Evolutionary conservation across 208 protist genomes (phyloP), one percentile per base, ranked within the genome.

Genomic region (Leishmania amazonensis): DNA sequence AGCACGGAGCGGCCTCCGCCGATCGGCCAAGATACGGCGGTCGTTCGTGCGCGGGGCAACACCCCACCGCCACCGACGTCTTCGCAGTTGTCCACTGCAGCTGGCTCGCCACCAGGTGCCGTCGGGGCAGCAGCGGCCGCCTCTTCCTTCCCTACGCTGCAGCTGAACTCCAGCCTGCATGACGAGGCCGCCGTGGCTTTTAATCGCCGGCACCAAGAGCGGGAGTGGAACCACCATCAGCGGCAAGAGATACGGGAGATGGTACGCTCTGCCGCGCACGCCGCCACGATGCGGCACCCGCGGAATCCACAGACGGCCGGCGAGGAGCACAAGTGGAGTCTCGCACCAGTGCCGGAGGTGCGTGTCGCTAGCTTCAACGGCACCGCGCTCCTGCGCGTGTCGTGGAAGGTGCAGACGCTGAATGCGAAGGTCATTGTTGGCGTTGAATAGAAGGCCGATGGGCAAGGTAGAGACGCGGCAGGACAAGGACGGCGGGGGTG

Each of bases 401-500:
- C 83, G 76, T 89, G 85, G 85, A 83, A 81, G 75, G 83, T 89
- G 79, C 85, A 89, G 67, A 82, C 83, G 13, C 65, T 85, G 54
- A 90, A 90, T 35, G 87, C 87, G 1, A 90, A 90, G 71, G 65
- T 84, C 19, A 88, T 90, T 51, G 84, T 90, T 0, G 80, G 77
- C 11, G 87, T 90, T n/a, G 87, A 90, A 67, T 90, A 80, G 51
- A 53, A 15, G 70, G 24, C 2, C 15, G 1, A 24, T 47, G 67
- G 67, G 3, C 15, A n/a, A 2, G 40, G 21, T 17, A 31, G 62
- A 40, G 62, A 40, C 31, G 15, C 62, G 31, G 31, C 3, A 40
- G 31, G 62, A 6, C 28, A 68, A 13, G 15, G 62, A 24, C 13
- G 31, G 3, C 15, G 31, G 6, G 21, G 3, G 31, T 13, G 60